Base-by-base conservation (phyloP, 148 eudicot genomes). In the Arbutus unedo region DNA sequence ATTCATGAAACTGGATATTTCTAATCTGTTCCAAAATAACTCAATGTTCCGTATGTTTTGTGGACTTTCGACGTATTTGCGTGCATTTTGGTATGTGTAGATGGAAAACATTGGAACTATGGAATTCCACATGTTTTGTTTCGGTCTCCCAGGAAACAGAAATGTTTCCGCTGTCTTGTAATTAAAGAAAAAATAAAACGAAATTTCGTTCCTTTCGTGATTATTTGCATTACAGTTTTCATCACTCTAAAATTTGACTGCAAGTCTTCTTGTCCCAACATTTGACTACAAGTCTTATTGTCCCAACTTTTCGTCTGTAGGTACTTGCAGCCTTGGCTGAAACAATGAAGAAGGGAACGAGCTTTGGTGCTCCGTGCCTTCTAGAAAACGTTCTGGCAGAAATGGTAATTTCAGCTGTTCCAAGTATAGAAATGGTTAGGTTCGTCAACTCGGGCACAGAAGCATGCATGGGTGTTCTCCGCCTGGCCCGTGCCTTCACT, bases 301-400 rank as follows among this genome's bases (percentile, higher is more conserved):
- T 60, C 1, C 73, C 8, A 59, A 74, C 4, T 23, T 4, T 57
- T 78, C 60, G 51, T 13, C 48, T 87, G 77, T 92, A 97, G 99
- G 98, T 97, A 80, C 93, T 94, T 55, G 93, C 93, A 86, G 97
- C 97, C 84, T 84, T 97, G 90, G 89, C 90, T 77, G 98, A 97
- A 88, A 93, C 98, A 82, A 93, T 97, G 99, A 92, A 92, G 83
- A 97, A 97, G 83, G 98, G 99, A 47, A 97, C 98, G 31, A 94
- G 99, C 93, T 96, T 96, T 78, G 98, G 99, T 71, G 99, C 99
- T 79, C 99, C 96, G 23, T 94, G 99, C 83, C 99, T 96, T 81
- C 94, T 96, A 1, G 98, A 96, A 81, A 96, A 94, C 78, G 87
- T 82, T 6, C 90, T 97, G 3, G 98, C 98, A 19, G 93, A 97